Conservation (phyloP, 805 yeast genomes). For the Monosporozyma unispora region DNA sequence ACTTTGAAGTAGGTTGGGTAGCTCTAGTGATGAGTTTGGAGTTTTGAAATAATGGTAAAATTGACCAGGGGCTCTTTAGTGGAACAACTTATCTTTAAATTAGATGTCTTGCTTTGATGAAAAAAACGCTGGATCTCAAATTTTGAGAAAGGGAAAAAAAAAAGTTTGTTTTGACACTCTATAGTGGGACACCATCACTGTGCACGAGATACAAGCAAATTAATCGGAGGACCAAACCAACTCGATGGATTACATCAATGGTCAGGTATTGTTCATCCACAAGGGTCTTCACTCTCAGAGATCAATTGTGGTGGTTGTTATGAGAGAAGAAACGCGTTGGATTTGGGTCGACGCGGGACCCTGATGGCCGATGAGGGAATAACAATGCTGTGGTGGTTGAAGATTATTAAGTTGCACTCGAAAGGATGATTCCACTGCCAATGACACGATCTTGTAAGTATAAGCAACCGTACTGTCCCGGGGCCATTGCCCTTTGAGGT, state of each 20-base stretch:
- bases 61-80: too few species aligned
- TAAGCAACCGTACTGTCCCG: slow-evolving; percentile 78
- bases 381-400: too few species aligned
- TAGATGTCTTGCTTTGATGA: background rate
- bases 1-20: background rate
- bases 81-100: background rate
- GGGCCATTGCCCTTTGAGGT: slow-evolving; percentile 66
- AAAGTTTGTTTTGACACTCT: background rate
- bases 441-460: slow-evolving; percentile 59
- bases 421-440: slow-evolving; percentile 43
- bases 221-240: background rate
- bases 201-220: background rate
- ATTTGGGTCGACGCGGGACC: too few species aligned
- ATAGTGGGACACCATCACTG: background rate
- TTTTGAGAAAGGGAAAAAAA: background rate
- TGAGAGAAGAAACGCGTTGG: too few species aligned
- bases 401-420: too few species aligned
- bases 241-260: background rate
- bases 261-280: too few species aligned
- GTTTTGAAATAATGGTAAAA: too few species aligned
- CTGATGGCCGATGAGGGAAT: too few species aligned
- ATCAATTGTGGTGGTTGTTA: too few species aligned
- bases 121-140: background rate
- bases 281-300: too few species aligned
- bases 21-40: too few species aligned